Evolutionary conservation across 345 rosid species (phyloP).

Genomic region (Stellera chamaejasme): DNA sequence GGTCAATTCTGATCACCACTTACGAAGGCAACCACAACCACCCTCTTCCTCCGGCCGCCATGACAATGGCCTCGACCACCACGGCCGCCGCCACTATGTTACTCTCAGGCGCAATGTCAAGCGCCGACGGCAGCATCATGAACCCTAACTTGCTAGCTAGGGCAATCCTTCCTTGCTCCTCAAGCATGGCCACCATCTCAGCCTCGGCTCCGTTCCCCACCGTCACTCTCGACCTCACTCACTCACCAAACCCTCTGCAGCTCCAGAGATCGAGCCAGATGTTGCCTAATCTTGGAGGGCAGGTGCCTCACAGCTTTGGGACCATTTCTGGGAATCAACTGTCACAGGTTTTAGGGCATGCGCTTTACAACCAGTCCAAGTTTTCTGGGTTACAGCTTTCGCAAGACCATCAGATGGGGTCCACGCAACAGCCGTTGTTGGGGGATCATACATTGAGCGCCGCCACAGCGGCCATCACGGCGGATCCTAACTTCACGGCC

Average conservation of each 20-base stretch:
- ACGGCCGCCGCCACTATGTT: constrained; percentile 41
- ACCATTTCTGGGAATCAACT: background rate
- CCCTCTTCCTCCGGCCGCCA: constrained; percentile 44
- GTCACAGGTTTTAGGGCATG: constrained; percentile 7
- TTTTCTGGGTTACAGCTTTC: constrained; percentile 24
- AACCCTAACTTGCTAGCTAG: constrained; percentile 9
- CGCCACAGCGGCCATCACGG: constrained; percentile 40
- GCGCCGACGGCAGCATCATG: constrained; percentile 21
- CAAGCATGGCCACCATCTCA: constrained; percentile 18
- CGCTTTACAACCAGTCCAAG: constrained; percentile 19
- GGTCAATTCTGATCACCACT: constrained; percentile 31
- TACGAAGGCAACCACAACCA: constrained; percentile 53
- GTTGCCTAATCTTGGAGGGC: background rate
- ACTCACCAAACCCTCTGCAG: background rate
- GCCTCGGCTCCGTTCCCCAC: constrained; percentile 31
- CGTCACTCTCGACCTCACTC: constrained; percentile 24
- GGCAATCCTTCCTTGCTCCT: constrained; percentile 5
- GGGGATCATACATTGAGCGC: constrained; percentile 15
- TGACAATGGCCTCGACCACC: constrained; percentile 50
- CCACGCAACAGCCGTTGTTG: background rate
- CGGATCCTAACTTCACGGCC: constrained; percentile 47
- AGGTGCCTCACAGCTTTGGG: constrained; percentile 1
- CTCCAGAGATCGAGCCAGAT: constrained; percentile 1
- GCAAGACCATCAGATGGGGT: background rate
- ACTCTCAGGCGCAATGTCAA: constrained; percentile 40